These are phyloP conservation scores for Ascochyta pisi DNA, from an alignment of 2,329 filamentous ascomycete species.

Conservation along the genomic window DNA sequence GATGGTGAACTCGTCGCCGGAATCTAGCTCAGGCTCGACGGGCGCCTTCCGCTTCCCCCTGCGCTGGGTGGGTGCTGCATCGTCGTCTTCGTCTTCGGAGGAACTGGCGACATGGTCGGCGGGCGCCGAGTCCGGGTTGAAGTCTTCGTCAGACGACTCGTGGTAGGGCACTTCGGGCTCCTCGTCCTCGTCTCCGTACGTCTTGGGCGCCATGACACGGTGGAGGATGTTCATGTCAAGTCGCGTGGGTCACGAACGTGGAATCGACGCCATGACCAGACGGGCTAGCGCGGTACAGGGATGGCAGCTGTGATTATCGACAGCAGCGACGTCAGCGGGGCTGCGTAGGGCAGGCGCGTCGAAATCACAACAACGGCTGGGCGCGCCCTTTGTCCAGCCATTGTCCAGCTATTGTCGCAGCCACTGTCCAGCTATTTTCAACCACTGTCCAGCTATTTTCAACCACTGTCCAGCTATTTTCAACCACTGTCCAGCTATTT, in stretches of 20 bases:
- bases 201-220: conserved; percentile 35
- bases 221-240: conserved; percentile 2
- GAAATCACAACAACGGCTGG: conserved; percentile 34
- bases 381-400: conserved; percentile 3
- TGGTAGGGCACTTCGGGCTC: conserved; percentile 57
- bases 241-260: conserved; percentile 9
- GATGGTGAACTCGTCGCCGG: conserved; percentile 76
- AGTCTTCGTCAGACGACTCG: conserved; percentile 75
- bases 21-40: conserved; percentile 51
- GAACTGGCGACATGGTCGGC: conserved; percentile 60
- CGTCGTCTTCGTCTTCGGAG: conserved; percentile 47
- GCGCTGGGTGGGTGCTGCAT: conserved; percentile 26
- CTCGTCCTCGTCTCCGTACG: conserved; percentile 39
- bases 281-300: conserved; percentile 23
- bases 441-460: no score
- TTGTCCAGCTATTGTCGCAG: conserved; percentile 6
- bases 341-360: conserved; percentile 26
- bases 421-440: no score
- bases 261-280: conserved; percentile 27
- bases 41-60: conserved; percentile 45
- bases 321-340: conserved; percentile 36
- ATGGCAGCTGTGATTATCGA: not conserved
- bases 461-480: no score
- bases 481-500: no score
- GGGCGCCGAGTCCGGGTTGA: conserved; percentile 70